A percentile compares a stretch with the other conserved stretches of the same genome.
Evolutionary conservation across 768 basidiomycete species (phyloP).

Genomic region (Termitomyces sp.): DNA sequence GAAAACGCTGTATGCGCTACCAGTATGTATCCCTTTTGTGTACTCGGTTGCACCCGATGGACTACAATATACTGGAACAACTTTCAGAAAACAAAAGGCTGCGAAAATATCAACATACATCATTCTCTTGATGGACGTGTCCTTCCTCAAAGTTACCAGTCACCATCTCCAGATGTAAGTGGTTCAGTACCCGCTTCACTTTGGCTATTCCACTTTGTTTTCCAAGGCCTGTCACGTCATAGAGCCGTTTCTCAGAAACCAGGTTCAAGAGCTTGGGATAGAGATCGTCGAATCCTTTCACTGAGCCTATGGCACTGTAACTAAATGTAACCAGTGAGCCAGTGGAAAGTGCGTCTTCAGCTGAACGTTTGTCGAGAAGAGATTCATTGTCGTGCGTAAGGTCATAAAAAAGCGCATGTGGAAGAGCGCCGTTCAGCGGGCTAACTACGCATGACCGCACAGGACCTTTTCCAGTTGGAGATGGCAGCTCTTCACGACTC

Average conservation of each 20-base stretch:
- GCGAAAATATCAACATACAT: constrained; percentile 49
- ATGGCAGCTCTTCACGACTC: constrained; percentile 66
- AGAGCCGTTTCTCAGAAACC: constrained; percentile 77
- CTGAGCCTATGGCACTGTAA: constrained; percentile 83
- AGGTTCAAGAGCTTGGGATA: constrained; percentile 93
- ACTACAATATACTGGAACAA: constrained; percentile 79
- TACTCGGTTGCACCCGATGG: constrained; percentile 85
- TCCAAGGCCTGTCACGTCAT: constrained; percentile 61
- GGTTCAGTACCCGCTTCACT: constrained; percentile 74
- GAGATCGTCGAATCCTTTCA: constrained; percentile 96
- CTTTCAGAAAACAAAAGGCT: background rate
- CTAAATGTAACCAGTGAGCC: constrained; percentile 92
- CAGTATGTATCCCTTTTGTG: constrained; percentile 89
- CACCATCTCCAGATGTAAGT: constrained; percentile 88
- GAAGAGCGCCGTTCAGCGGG: constrained; percentile 78
- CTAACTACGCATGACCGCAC: constrained; percentile 68
- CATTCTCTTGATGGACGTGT: constrained; percentile 94
- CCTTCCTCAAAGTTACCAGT: constrained; percentile 85
- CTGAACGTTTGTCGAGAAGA: constrained; percentile 81
- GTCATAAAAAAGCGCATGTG: constrained; percentile 94
- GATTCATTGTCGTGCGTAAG: constrained; percentile 98
- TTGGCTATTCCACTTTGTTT: constrained; percentile 52
- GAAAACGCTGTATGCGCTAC: constrained; percentile 90
- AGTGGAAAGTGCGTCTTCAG: constrained; percentile 93
- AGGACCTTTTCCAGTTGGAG: constrained; percentile 81